These are phyloP conservation scores for Fusarium clavum DNA, from an alignment of 2,329 filamentous ascomycete species.

Conservation along the genomic window DNA sequence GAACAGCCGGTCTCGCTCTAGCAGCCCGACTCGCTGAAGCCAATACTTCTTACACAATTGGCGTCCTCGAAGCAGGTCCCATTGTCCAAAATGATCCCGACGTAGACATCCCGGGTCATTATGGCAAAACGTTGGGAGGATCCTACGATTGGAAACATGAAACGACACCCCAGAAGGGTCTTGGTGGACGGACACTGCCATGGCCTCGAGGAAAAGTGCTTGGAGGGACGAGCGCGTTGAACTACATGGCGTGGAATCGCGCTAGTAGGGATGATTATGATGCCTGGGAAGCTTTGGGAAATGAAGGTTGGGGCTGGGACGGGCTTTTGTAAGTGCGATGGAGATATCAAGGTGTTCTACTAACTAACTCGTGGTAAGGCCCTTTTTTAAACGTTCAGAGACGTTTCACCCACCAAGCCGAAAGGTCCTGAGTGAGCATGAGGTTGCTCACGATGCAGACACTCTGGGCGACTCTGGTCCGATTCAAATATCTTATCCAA, in stretches of 20 bases:
- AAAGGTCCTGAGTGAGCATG: slow-evolving; percentile 50
- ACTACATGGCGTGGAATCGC: slow-evolving; percentile 67
- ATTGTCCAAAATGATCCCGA: slow-evolving; percentile 45
- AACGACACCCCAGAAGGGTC: slow-evolving; percentile 53
- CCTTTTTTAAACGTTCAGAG: slow-evolving; percentile 64
- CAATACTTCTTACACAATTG: slow-evolving; percentile 44
- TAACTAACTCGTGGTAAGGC: slow-evolving; percentile 47
- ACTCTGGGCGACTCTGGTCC: slow-evolving; percentile 60
- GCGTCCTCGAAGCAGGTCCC: slow-evolving; percentile 50
- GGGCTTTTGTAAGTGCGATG: slow-evolving; percentile 47
- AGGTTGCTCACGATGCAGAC: slow-evolving; percentile 53
- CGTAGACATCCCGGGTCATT: slow-evolving; percentile 56
- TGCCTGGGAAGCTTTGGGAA: slow-evolving; percentile 68
- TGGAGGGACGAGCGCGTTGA: slow-evolving; percentile 71
- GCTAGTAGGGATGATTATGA: slow-evolving; percentile 63
- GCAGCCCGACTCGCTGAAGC: slow-evolving; percentile 61
- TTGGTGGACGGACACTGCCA: slow-evolving; percentile 54
- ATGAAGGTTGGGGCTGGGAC: slow-evolving; percentile 69
- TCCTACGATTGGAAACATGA: slow-evolving; percentile 57
- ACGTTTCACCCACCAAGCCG: slow-evolving; percentile 57
- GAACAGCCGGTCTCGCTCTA: slow-evolving; percentile 65
- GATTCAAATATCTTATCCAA: slow-evolving; percentile 60
- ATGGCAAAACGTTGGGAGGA: slow-evolving; percentile 52
- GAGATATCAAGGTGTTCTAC: too few species aligned
- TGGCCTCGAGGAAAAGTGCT: slow-evolving; percentile 63